A percentile compares a stretch with the other conserved stretches of the same genome.
Conservation (phyloP, 2,329 filamentous ascomycete species). For the Trichophyton benhamiae region DNA sequence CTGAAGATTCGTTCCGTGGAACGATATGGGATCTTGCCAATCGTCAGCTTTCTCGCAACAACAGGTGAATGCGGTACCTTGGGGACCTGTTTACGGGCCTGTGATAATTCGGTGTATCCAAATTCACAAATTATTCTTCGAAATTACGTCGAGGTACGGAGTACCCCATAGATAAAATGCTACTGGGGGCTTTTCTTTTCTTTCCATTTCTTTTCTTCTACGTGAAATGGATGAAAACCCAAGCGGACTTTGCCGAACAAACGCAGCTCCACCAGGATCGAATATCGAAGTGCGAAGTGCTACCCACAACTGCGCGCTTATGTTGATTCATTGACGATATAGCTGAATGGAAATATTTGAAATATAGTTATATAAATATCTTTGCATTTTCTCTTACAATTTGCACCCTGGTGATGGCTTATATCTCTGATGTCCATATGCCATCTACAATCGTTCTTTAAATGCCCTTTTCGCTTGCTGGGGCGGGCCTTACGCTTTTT, state of each 20-base stretch:
- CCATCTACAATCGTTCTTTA: no score
- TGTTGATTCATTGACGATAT: background rate
- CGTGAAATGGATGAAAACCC: background rate
- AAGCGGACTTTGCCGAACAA: background rate
- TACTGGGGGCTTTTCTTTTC: background rate
- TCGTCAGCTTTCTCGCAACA: background rate
- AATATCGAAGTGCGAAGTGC: background rate
- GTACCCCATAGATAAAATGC: background rate
- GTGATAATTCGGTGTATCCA: background rate
- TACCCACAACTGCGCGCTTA: background rate
- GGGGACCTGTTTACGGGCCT: background rate
- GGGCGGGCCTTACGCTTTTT: background rate
- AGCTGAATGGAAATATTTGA: background rate
- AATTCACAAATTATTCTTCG: background rate
- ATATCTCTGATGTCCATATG: background rate
- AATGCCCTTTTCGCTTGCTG: no score
- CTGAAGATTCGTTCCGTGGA: background rate
- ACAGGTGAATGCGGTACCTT: background rate
- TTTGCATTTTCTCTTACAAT: background rate
- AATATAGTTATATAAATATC: background rate
- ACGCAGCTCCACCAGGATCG: background rate
- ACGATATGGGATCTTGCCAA: background rate
- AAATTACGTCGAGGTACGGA: background rate
- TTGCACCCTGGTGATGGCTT: background rate
- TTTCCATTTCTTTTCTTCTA: background rate